A percentile compares a stretch with the other conserved stretches of the same genome.
Conservation (phyloP, 75 land plant genomes). For the Cunninghamia lanceolata region DNA sequence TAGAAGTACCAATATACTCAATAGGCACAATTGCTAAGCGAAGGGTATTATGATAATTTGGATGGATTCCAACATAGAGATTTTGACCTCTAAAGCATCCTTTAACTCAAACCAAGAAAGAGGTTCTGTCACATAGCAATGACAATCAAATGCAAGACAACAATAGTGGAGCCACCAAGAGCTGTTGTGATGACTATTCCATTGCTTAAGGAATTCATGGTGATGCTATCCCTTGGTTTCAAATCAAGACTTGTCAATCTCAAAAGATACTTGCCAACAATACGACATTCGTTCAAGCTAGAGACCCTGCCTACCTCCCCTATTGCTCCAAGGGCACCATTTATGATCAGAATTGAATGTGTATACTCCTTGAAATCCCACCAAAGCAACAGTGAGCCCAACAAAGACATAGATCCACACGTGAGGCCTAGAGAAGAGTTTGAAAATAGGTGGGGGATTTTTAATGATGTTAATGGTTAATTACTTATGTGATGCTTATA, state of each 20-base stretch:
- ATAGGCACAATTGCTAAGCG: neutral
- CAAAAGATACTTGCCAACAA: slow-evolving; percentile 78
- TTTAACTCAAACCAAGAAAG: neutral
- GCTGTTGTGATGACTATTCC: slow-evolving; percentile 98
- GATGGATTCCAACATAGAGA: neutral
- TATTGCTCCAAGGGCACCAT: too few species aligned
- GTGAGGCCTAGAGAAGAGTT: too few species aligned
- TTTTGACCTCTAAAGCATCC: neutral
- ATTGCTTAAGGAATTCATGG: slow-evolving; percentile 67
- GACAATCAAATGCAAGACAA: slow-evolving; percentile 93
- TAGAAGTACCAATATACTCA: neutral
- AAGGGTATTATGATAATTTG: neutral
- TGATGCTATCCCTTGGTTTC: slow-evolving; percentile 94
- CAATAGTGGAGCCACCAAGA: slow-evolving; percentile 99
- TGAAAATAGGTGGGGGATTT: too few species aligned
- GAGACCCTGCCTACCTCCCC: too few species aligned
- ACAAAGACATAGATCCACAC: too few species aligned
- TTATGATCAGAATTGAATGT: too few species aligned
- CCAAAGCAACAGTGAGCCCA: too few species aligned
- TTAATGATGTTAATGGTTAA: too few species aligned
- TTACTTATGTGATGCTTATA: too few species aligned
- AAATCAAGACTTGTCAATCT: slow-evolving; percentile 76
- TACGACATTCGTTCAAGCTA: slow-evolving; percentile 84
- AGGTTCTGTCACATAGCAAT: slow-evolving; percentile 71
- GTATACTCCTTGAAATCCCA: too few species aligned